phyloP scores from a whole-genome alignment of 176 grass and related monocot genomes.

The Alopecurus myosuroides region DNA sequence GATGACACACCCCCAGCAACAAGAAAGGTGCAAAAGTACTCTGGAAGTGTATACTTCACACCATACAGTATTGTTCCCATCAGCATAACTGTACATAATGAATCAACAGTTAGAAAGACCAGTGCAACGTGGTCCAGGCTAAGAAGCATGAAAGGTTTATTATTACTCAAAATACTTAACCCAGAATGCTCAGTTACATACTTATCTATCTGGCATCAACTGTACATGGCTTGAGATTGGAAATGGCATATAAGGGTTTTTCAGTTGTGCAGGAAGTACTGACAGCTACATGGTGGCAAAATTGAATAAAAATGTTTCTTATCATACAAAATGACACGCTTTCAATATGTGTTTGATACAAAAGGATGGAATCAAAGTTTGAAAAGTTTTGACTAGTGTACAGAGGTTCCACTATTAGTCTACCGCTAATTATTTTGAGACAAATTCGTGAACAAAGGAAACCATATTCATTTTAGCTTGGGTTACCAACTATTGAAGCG shows the following conservation, averaged over 20 bases:
- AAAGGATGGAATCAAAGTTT: neutral
- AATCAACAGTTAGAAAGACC: constrained; percentile 8
- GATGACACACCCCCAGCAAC: constrained; percentile 92
- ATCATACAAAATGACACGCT: neutral
- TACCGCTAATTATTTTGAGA: neutral
- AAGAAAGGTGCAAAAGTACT: constrained; percentile 92
- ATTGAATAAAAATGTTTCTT: neutral
- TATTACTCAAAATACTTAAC: neutral
- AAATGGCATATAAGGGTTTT: neutral
- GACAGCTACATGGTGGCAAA: neutral
- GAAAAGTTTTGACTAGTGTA: neutral
- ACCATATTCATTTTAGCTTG: neutral
- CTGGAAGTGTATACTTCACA: constrained; percentile 93
- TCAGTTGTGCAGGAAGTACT: neutral
- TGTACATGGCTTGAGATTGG: neutral
- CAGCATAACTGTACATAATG: constrained; percentile 68
- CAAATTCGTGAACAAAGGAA: neutral
- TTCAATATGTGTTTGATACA: neutral
- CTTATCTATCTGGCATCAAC: neutral
- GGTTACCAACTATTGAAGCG: too few relatives aligned
- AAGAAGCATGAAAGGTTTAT: neutral
- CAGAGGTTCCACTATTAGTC: neutral
- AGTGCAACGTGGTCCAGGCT: neutral
- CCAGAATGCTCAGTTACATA: neutral
- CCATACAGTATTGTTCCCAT: constrained; percentile 92